Evolutionary conservation across 2,329 filamentous ascomycete genomes (phyloP).

Genomic region (Neospermospora avenae): DNA sequence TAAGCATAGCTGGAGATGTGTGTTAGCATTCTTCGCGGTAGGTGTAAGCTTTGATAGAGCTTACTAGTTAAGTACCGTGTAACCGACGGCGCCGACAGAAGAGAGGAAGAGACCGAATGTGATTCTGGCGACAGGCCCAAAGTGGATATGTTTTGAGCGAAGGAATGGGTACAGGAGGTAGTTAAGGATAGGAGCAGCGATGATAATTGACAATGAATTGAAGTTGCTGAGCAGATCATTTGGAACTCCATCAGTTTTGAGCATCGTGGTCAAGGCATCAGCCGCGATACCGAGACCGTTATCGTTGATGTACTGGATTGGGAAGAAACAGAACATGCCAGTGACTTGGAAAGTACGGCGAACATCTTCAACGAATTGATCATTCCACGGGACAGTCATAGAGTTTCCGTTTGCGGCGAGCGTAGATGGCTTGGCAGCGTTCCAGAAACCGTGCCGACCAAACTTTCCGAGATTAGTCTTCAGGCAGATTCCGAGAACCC

Average conservation of each 20-base stretch:
- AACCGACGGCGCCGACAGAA: conserved; percentile 54
- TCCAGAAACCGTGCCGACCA: conserved; percentile 58
- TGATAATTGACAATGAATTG: conserved; percentile 70
- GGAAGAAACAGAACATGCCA: conserved; percentile 59
- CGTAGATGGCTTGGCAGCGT: conserved; percentile 63
- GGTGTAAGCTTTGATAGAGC: not conserved
- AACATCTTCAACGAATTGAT: conserved; percentile 77
- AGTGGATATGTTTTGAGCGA: conserved; percentile 58
- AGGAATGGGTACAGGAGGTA: conserved; percentile 64
- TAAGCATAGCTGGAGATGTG: conserved; percentile 51
- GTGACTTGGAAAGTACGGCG: conserved; percentile 66
- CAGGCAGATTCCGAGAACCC: conserved; percentile 40
- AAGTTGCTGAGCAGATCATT: conserved; percentile 77
- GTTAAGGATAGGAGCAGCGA: conserved; percentile 70
- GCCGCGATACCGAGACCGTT: conserved; percentile 48
- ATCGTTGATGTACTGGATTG: conserved; percentile 40
- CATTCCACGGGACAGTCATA: conserved; percentile 73
- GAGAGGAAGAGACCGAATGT: conserved; percentile 65
- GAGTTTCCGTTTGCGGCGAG: conserved; percentile 55
- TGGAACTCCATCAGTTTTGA: conserved; percentile 66
- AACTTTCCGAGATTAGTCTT: conserved; percentile 63
- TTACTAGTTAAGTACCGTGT: conserved; percentile 52
- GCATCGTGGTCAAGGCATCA: conserved; percentile 52
- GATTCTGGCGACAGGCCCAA: conserved; percentile 74
- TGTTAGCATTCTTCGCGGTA: not conserved